A percentile compares a stretch with the other conserved stretches of the same genome.
phyloP scores from a whole-genome alignment of 1,284 basidiomycete species.

The Anthracocystis walkeri region DNA sequence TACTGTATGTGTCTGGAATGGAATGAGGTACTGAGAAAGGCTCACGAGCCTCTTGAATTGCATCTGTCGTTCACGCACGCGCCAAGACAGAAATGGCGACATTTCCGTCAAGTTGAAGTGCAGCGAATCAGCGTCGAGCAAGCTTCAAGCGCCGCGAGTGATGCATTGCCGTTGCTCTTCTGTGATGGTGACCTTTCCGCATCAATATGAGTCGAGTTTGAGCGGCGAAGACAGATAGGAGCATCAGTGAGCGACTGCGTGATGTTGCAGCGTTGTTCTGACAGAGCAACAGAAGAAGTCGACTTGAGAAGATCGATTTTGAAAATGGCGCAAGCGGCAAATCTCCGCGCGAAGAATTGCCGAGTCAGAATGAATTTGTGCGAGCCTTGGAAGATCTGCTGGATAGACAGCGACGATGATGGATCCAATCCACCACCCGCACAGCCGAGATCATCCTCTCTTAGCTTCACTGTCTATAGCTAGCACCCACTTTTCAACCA shows the following conservation, averaged over 20 bases:
- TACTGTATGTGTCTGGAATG: no score
- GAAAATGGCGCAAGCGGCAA: conserved; percentile 7
- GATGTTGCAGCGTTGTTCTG: not conserved
- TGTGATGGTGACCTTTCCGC: no score
- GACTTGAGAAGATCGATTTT: not conserved
- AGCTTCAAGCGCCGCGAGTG: not conserved
- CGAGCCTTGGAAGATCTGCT: not conserved
- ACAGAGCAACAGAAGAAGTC: not conserved
- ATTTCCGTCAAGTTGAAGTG: not conserved
- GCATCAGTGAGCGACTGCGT: not conserved
- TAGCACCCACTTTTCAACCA: not conserved
- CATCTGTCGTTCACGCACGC: not conserved
- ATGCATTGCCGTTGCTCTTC: conserved; percentile 6
- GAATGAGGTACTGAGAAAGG: not conserved
- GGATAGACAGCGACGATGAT: no score
- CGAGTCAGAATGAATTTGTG: not conserved
- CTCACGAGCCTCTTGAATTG: not conserved
- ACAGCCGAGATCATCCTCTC: no score
- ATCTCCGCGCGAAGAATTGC: conserved; percentile 6
- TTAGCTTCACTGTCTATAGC: no score
- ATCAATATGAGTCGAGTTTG: not conserved
- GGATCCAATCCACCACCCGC: no score
- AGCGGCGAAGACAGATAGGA: not conserved
- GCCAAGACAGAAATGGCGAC: conserved; percentile 3
- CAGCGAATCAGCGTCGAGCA: conserved; percentile 6